These are phyloP conservation scores for Suillus placidus DNA, from an alignment of 768 basidiomycete species.

Conservation along the genomic window DNA sequence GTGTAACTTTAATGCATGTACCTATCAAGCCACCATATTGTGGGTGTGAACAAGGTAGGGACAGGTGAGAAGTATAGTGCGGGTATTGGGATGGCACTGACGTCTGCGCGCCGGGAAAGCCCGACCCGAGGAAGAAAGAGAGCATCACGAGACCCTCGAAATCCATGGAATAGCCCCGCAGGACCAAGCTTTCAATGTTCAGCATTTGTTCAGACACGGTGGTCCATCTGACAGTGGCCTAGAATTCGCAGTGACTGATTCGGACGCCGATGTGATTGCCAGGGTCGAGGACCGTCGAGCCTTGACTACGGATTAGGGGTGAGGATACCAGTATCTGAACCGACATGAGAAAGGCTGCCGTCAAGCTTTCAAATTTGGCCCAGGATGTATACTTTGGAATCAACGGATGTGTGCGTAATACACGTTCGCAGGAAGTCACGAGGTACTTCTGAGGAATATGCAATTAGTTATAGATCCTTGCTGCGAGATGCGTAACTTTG, in stretches of 20 bases:
- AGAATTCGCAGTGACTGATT: background rate
- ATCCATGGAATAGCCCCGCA: background rate
- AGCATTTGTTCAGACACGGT: background rate
- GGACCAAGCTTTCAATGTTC: background rate
- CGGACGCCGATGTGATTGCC: background rate
- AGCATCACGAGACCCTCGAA: background rate
- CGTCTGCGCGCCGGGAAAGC: background rate
- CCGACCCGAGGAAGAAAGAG: background rate
- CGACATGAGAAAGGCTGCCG: conserved; percentile 4
- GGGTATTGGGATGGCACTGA: background rate
- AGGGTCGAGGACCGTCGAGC: background rate
- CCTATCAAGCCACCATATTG: background rate
- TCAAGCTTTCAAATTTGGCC: background rate
- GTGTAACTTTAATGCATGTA: background rate
- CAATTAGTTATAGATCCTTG: background rate
- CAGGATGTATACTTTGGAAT: background rate
- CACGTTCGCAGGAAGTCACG: background rate
- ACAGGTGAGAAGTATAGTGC: background rate
- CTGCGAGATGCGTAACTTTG: too few relatives aligned
- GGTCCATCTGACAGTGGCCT: background rate
- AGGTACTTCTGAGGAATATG: background rate
- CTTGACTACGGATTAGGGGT: conserved; percentile 1
- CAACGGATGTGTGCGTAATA: background rate
- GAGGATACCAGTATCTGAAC: background rate
- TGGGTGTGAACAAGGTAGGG: background rate